phyloP scores from a whole-genome alignment of 805 yeast genomes.

The Lachancea cidri region DNA sequence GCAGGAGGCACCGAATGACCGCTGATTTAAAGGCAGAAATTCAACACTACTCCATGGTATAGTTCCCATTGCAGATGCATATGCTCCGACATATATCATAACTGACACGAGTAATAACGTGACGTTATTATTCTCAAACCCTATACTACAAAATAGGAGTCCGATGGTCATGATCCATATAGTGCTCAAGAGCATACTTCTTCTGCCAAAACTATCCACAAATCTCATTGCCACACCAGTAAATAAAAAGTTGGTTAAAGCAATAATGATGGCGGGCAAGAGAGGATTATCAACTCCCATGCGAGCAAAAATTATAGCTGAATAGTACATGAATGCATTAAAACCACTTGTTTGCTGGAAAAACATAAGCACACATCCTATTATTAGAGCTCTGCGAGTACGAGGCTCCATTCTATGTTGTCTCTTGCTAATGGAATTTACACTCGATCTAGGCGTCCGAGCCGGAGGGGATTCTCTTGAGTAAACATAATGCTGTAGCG shows the following conservation, averaged over 20 bases:
- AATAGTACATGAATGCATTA: conserved; percentile 59
- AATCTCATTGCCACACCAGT: conserved; percentile 48
- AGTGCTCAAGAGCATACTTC: conserved; percentile 39
- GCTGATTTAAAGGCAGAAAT: conserved; percentile 38
- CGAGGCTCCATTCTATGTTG: conserved; percentile 25
- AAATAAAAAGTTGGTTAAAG: conserved; percentile 49
- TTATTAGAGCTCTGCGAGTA: conserved; percentile 38
- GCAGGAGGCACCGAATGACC: conserved; percentile 40
- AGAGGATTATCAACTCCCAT: conserved; percentile 51
- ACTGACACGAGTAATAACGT: conserved; percentile 30
- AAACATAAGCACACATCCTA: conserved; percentile 48
- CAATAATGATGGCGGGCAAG: conserved; percentile 49
- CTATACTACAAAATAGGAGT: conserved; percentile 30
- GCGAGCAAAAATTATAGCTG: conserved; percentile 50
- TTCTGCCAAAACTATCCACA: conserved; percentile 48
- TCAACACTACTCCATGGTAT: conserved; percentile 45
- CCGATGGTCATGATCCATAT: conserved; percentile 38
- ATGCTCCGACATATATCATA: conserved; percentile 37
- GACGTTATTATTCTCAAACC: conserved; percentile 21
- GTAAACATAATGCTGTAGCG: conserved; percentile 4
- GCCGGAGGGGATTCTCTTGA: neutral
- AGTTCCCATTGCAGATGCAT: conserved; percentile 41
- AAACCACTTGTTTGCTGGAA: conserved; percentile 60
- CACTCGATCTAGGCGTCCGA: neutral
- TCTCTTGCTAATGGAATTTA: neutral